Base-by-base conservation (phyloP, 768 basidiomycete species). In the Leccinum disarticulatum region DNA sequence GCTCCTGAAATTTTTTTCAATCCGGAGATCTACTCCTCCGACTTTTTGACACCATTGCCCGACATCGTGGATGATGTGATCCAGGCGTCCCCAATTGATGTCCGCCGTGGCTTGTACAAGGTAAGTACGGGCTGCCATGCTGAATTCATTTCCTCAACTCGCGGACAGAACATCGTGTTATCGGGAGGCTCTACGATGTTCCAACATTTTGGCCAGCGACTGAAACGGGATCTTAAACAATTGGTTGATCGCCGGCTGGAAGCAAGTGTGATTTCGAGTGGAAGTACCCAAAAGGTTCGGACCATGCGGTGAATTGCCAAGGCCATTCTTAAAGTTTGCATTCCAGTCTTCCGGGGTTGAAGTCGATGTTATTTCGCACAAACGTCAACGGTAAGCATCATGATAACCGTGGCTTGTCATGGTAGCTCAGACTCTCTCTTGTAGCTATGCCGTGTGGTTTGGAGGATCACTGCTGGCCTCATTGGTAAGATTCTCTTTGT, bases 1-100 rank as follows among this genome's bases (percentile, higher is more conserved):
- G 97, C 96, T 6, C 95, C 97, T 6, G 97, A 98, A 75, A 97
- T 98, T 68, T 98, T 98, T 80, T 98, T 98, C 84, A 98, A 98
- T 78, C 97, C 97, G 14, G 96, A 99, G 75, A 98, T 99, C 66
- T 91, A 91, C 74, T 97, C 95, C 0, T 95, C 93, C 43, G 96
- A 98, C 74, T 98, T 98, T 82, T 75, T 99, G 62, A 98, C 95
- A 5, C 97, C 97, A 9, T 83, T 99, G 4, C 94, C 97, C 0
- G 87, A 96, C 62, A 93, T 98, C 56, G 97, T 98, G 57, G 97
- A 99, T 68, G 87, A 87, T 58, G 95, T 97, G 56, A 98, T 99
- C 62, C 93, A 95, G 74, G 83, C 90, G 59, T 95, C 93, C 6
- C 96, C 97, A 25, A 99, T 98, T 60, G 96, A 99, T 72, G 95